A percentile compares a stretch with the other conserved stretches of the same genome.
Conservation (phyloP, 2,329 filamentous ascomycete genomes). For the Calonectria multiphialidica region DNA sequence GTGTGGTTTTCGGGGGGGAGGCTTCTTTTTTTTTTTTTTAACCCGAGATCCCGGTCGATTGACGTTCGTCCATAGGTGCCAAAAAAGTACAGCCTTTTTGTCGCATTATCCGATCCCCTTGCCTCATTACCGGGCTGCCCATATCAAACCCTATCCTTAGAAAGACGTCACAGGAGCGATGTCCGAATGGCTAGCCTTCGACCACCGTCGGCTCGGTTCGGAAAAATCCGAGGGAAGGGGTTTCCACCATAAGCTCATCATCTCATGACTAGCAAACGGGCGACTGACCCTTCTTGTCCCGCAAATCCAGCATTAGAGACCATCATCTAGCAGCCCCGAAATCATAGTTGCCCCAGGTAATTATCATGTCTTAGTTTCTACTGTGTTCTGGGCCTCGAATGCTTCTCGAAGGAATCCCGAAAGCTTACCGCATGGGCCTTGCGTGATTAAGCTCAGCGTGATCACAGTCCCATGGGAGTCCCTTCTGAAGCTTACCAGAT, state of each 20-base stretch:
- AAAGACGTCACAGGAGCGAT: not conserved
- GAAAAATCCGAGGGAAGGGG: not conserved
- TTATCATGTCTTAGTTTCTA: too few relatives aligned
- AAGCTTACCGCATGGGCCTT: not conserved
- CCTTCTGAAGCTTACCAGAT: not conserved
- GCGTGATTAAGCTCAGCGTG: not conserved
- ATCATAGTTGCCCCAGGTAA: too few relatives aligned
- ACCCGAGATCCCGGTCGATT: not conserved
- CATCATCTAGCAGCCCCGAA: too few relatives aligned
- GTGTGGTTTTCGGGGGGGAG: too few relatives aligned
- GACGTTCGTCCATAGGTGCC: too few relatives aligned
- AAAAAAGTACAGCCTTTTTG: not conserved
- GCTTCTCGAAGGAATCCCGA: not conserved
- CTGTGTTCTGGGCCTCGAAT: not conserved
- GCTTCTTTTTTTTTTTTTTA: too few relatives aligned
- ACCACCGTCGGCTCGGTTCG: not conserved
- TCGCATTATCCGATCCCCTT: conserved; percentile 1
- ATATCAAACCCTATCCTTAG: not conserved
- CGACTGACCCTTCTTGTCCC: not conserved
- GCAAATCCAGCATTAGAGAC: too few relatives aligned
- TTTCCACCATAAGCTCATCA: not conserved
- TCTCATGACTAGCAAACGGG: not conserved
- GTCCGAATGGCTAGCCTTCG: not conserved
- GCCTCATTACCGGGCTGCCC: not conserved
- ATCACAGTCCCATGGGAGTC: not conserved